Base-by-base conservation (phyloP, 2,329 filamentous ascomycete species). In the Hyphodiscus sp. region DNA sequence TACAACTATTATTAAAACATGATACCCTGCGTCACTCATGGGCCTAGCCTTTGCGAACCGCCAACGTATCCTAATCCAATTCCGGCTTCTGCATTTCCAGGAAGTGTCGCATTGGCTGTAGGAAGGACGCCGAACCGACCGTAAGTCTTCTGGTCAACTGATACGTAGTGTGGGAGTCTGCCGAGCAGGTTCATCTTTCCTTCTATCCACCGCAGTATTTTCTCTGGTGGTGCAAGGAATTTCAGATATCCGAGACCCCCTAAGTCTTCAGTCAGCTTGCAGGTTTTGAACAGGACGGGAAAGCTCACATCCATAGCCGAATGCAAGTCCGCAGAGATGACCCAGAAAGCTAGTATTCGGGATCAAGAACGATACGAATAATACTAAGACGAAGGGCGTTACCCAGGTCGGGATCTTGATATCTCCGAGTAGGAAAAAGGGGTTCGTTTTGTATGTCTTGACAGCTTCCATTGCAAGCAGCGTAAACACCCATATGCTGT, bases 91-190 rank as follows among this genome's bases (percentile, higher is more conserved):
- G 7, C 72, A 67, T 45, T 67, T 65, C 38, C 70, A 63, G 18
- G 71, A 67, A 51, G 70, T 68, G 42, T 65, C 65, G 60, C 58
- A 42, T 63, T 67, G 19, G 70, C 75, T 1, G 82, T 78, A 2
- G 91, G 92, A 53, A 97, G 74, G 15, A 96, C 87, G 1, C 92
- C 92, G 64, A 95, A 96, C 50, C 92, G 80, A 8, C 92, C 92
- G 65, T 92, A 96, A 6, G 89, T 96, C 77, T 96, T 96, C 71
- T 96, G 91, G 66, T 97, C 92, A 16, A 96, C 85, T 53, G 89
- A 95, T 47, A 97, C 87, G 65, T 96, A 97, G 71, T 95, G 89
- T 45, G 92, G 92, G 23, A 97, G 73, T 55, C 90, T 79, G 19
- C 84, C 88, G 20, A 96, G 76, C 10, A 97, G 77, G 66, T 95